These are phyloP conservation scores for Eimeria maxima DNA, from an alignment of 169 alveolate genomes.

Conservation along the genomic window DNA sequence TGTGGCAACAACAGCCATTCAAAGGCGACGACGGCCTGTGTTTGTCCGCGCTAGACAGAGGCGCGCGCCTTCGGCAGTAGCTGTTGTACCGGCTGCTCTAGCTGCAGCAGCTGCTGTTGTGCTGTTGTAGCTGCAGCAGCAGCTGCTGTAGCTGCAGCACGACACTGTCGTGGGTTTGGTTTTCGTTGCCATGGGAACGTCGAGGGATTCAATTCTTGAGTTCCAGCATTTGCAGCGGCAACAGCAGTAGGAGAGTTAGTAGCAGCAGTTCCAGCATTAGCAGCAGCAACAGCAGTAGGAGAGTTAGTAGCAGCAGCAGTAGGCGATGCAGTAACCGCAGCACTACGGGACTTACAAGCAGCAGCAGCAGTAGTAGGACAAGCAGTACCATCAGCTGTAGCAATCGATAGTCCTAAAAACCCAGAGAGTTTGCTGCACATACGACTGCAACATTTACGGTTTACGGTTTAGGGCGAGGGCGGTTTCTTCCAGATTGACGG, in stretches of 20 bases:
- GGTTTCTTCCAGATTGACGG: conserved; percentile 9
- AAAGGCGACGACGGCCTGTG: neutral
- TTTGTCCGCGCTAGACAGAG: neutral
- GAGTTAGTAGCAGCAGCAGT: neutral
- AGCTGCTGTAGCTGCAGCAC: neutral
- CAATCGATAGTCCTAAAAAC: neutral
- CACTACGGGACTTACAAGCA: too few relatives aligned
- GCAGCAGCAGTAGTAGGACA: neutral
- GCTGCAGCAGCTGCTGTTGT: neutral
- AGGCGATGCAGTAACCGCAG: neutral
- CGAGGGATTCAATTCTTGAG: neutral
- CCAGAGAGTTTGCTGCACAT: neutral
- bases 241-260: neutral
- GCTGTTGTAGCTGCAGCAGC: neutral
- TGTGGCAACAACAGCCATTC: neutral
- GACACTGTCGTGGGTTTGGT: neutral
- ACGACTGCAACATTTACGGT: conserved; percentile 2
- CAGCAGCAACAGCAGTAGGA: neutral
- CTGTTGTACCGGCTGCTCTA: neutral
- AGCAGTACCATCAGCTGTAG: neutral
- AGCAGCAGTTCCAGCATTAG: neutral
- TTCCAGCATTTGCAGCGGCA: neutral
- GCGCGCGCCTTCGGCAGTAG: too few relatives aligned
- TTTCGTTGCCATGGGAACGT: neutral
- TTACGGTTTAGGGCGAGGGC: neutral